Evolutionary conservation across 2,329 filamentous ascomycete species (phyloP).

Genomic region (Cladosporium sp.): DNA sequence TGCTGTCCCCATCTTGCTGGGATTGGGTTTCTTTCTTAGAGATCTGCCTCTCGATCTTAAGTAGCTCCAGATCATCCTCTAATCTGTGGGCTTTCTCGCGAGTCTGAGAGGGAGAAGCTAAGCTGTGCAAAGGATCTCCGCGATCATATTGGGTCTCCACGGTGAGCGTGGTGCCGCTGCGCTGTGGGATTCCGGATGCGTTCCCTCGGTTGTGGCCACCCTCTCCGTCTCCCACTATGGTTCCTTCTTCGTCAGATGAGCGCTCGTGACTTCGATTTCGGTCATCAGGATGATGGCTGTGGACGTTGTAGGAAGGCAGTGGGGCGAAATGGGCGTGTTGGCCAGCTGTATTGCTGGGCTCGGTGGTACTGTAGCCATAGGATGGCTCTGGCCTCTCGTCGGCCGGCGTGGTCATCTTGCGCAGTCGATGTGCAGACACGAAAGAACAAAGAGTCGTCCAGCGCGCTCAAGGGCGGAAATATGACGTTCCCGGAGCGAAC

Average conservation of each 20-base stretch:
- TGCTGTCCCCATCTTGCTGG: slow-evolving; percentile 38
- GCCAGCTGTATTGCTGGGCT: neutral
- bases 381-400: slow-evolving; percentile 33
- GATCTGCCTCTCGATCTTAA: slow-evolving; percentile 61
- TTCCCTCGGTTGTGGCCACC: slow-evolving; percentile 15
- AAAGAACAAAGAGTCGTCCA: neutral
- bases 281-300: slow-evolving; percentile 17
- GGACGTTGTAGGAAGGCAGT: slow-evolving; percentile 32
- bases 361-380: slow-evolving; percentile 19
- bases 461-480: neutral
- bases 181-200: slow-evolving; percentile 8
- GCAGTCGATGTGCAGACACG: neutral
- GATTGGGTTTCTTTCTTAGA: slow-evolving; percentile 39
- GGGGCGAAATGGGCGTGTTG: slow-evolving; percentile 4
- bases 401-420: slow-evolving; percentile 31
- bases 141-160: slow-evolving; percentile 41
- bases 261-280: slow-evolving; percentile 21
- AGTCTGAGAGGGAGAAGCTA: slow-evolving; percentile 50
- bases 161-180: slow-evolving; percentile 40
- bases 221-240: slow-evolving; percentile 29
- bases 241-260: slow-evolving; percentile 33
- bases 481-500: slow-evolving; percentile 10
- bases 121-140: slow-evolving; percentile 25
- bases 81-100: slow-evolving; percentile 59
- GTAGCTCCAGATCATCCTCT: slow-evolving; percentile 62